Base-by-base conservation (phyloP, 306 rosid species). In the Medicago truncatula region DNA sequence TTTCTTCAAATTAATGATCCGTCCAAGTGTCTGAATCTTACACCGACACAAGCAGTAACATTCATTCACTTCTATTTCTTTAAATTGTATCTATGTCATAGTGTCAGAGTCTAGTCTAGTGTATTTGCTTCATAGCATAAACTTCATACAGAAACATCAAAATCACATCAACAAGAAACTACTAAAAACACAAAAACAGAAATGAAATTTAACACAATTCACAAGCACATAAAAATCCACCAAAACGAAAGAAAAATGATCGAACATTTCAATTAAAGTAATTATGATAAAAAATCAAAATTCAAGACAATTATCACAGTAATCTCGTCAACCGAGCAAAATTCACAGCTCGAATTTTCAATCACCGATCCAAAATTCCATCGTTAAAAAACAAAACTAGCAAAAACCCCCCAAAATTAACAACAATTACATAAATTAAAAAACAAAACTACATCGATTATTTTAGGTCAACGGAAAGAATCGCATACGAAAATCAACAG, bases 401-500 rank as follows among this genome's bases (percentile, higher is more conserved):
- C 44, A 43, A 59, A 39, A 58, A 58, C 6, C 6, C 41, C 73
- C 52, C 0, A 58, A 52, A 47, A 16, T 6, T 1, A 15, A 2
- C 3, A 47, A 10, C 12, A 61, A n/a, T n/a, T 5, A 47, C 8
- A 67, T 5, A 8, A 38, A 67, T 46, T 4, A 14, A 49, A 2
- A 28, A 50, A 71, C 38, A 41, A 41, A 41, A 41, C 21, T 9
- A 23, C 34, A 43, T 44, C 17, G 36, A 53, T 10, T 21, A 63
- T 23, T 70, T 15, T 74, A 25, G 54, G 83, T 70, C 83, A 86
- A 60, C 82, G 81, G 69, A 11, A 53, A 61, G 52, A 31, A 63
- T 39, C 23, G 38, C 54, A 14, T 58, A 70, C 13, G 53, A 67
- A 74, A 83, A 77, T 54, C 73, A 0, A 31, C 12, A 15, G 13